Conservation (phyloP, 768 basidiomycete genomes). For the Kondoa malvinella region DNA sequence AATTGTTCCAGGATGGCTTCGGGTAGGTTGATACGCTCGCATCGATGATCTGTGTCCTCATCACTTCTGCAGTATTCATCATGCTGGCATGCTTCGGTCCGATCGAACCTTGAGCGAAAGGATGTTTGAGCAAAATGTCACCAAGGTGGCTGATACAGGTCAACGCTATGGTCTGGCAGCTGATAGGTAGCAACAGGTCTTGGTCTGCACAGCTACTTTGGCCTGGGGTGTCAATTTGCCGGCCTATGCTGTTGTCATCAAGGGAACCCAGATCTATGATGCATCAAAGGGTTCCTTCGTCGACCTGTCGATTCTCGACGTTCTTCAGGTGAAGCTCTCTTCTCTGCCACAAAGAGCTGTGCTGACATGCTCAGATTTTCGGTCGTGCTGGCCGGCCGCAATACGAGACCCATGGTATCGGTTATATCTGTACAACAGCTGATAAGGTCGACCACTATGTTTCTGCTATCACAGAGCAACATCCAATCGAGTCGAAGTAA, state of each 20-base stretch:
- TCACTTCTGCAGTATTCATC: constrained; percentile 50
- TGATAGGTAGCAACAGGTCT: constrained; percentile 45
- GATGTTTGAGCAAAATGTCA: constrained; percentile 74
- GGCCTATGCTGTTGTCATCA: constrained; percentile 64
- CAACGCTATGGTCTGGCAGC: background rate
- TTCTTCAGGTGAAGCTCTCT: constrained; percentile 40
- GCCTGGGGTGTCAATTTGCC: constrained; percentile 99
- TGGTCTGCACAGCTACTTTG: constrained; percentile 93
- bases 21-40: constrained; percentile 29
- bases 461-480: constrained; percentile 36
- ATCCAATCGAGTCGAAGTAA: constrained; percentile 77
- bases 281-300: constrained; percentile 74
- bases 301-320: constrained; percentile 84
- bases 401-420: constrained; percentile 70
- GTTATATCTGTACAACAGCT: constrained; percentile 85
- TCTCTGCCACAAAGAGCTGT: background rate
- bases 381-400: constrained; percentile 66
- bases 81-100: constrained; percentile 89
- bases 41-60: background rate
- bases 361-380: constrained; percentile 43
- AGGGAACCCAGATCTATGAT: constrained; percentile 94
- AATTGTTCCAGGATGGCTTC: constrained; percentile 76
- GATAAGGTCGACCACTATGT: constrained; percentile 64
- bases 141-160: constrained; percentile 48
- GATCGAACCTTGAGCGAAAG: constrained; percentile 90